Conservation (phyloP, 129 eudicot species). For the Arctium lappa region DNA sequence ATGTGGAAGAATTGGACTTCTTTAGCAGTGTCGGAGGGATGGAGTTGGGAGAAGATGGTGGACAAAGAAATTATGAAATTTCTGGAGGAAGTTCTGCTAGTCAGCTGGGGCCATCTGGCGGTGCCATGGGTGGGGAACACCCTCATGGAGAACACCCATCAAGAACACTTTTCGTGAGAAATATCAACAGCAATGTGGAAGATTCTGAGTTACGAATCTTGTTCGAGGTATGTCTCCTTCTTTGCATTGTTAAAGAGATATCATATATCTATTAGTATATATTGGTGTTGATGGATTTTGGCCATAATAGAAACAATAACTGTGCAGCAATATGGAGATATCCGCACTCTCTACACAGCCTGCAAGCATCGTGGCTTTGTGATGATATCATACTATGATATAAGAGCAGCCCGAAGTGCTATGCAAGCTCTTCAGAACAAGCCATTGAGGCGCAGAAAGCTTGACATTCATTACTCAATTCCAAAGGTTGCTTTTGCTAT, state of each 20-base stretch:
- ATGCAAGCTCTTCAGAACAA: slow-evolving; percentile 86
- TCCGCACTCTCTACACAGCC: slow-evolving; percentile 81
- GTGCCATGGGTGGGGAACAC: slow-evolving; percentile 43
- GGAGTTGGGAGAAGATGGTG: slow-evolving; percentile 87
- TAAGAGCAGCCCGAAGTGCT: slow-evolving; percentile 88
- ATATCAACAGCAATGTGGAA: slow-evolving; percentile 77
- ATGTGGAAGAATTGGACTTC: slow-evolving; percentile 65
- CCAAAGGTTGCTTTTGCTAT: slow-evolving; percentile 60
- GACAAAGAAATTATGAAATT: slow-evolving; percentile 33
- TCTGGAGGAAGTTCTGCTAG: slow-evolving; percentile 35
- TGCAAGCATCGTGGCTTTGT: slow-evolving; percentile 94
- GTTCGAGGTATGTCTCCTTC: slow-evolving; percentile 63
- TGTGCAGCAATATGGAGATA: slow-evolving; percentile 89
- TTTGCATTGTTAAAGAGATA: neutral
- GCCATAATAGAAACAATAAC: slow-evolving; percentile 15
- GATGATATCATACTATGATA: slow-evolving; percentile 91
- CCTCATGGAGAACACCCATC: slow-evolving; percentile 78
- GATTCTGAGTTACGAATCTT: slow-evolving; percentile 70
- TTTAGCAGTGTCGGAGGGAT: slow-evolving; percentile 92
- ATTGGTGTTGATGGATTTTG: slow-evolving; percentile 11
- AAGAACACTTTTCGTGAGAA: slow-evolving; percentile 89
- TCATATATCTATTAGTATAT: neutral
- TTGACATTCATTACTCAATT: slow-evolving; percentile 84
- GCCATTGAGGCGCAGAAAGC: slow-evolving; percentile 64
- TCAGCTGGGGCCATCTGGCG: slow-evolving; percentile 30